Evolutionary conservation across 164 flowering plant genomes (phyloP), one percentile per base, ranked within the genome.

Genomic region (Piper longum): DNA sequence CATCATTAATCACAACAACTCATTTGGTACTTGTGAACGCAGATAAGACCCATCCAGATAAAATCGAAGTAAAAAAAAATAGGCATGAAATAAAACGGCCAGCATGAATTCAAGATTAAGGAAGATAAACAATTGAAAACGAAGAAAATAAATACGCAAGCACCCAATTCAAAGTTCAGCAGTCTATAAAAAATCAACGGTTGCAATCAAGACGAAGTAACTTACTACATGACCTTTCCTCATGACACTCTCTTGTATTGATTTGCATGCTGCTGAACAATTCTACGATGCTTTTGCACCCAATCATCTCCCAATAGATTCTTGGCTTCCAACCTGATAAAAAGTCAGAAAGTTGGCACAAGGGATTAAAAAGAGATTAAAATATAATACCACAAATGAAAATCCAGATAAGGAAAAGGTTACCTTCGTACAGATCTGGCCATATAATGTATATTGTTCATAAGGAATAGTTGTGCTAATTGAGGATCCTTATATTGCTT

Each of bases 241-340:
- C 99, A 93, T 48, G 95, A 84, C 71, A 79, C 77, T 75, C 97
- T 83, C 71, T 90, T 93, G 64, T 93, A 93, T 67, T 87, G 97
- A 75, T 93, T 93, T 62, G 99, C 99, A 77, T 93, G 92, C 79
- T 93, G 99, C 72, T 93, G 97, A 51, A 93, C 99, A 72, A 83
- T 75, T 69, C 99, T 79, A 45, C 99, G 68, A 60, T 93, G 99
- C 70, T 83, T 88, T 79, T 93, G 99, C 64, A 93, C 98, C 98
- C 98, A 93, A 57, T 93, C 98, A 79, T 90, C 98, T 43, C 98
- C 97, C 71, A 93, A 79, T 71, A 88, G 70, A 75, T 90, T 95
- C 78, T 90, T 93, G 41, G 98, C 99, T 76, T 93, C 99, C 58
- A 97, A 93, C 78, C 99, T 93, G 75, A 56, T 64, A 71, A 41